Base-by-base conservation (phyloP, 2,329 filamentous ascomycete species). In the Clonostachys chloroleuca region DNA sequence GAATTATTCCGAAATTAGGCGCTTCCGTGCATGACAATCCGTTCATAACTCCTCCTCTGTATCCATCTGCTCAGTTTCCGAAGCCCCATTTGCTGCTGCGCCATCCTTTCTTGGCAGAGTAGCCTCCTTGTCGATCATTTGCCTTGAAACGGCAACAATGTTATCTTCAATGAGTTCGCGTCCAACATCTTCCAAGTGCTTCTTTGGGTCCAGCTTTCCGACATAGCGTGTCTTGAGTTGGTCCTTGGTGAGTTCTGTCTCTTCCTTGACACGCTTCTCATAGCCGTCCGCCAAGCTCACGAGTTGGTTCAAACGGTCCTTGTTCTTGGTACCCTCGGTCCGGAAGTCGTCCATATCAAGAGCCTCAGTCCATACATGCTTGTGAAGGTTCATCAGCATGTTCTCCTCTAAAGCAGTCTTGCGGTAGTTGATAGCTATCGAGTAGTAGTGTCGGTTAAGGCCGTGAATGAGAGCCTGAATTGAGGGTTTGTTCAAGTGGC, bases 361-460 rank as follows among this genome's bases (percentile, higher is more conserved):
- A 6, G 92, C 94, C 68, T 99, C 94, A 1, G 95, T 99, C 94
- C 94, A 99, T 41, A 96, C 92, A 58, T 97, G 94, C 78, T 99
- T 99, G 80, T 99, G 94, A 55, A 99, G 75, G 66, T 99, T 99
- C 95, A 99, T 99, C 60, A 99, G 72, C 94, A 99, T 99, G 70
- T 96, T 97, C 77, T 99, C 95, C 68, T 99, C 94, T 44, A 99
- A 77, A 1, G 90, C 92, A 1, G 92, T 96, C 77, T 99, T 99
- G 64, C 92, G 81, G 72, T 99, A 99, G 72, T 96, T 92, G 74
- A 99, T 97, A 50, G 83, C 92, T 64, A 99, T 99, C 59, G 90
- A 96, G 79, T 99, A 99, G 79, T 99, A 99, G 75, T 99, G 94
- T 61, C 94, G 81, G 76, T 99, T 99, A 41, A 99, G 80, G 49